These are phyloP conservation scores for Colletotrichum sp. DNA, from an alignment of 2,329 filamentous ascomycete genomes.

Conservation along the genomic window DNA sequence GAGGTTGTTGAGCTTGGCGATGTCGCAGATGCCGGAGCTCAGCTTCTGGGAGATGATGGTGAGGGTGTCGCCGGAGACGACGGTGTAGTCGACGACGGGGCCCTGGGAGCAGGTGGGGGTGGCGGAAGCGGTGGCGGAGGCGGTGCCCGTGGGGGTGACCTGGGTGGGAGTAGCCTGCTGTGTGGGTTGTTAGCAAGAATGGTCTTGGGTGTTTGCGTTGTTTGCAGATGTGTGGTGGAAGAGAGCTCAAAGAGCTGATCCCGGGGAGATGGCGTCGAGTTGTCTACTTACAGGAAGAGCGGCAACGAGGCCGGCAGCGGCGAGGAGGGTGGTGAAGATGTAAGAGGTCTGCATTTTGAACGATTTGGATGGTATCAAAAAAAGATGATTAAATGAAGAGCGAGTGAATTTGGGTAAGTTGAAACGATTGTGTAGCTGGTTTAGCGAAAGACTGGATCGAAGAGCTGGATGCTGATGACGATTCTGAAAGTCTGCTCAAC, in stretches of 20 bases:
- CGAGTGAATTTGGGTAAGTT: neutral
- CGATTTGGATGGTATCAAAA: neutral
- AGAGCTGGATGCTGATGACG: conserved; percentile 1
- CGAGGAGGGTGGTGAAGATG: conserved; percentile 5
- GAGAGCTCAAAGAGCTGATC: neutral
- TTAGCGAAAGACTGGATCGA: conserved; percentile 5
- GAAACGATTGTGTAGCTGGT: neutral
- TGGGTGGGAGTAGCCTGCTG: neutral
- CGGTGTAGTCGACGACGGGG: neutral
- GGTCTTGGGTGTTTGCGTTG: neutral
- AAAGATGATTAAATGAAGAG: neutral
- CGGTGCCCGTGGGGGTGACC: neutral
- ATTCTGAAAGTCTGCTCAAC: no score
- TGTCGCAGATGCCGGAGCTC: conserved; percentile 18
- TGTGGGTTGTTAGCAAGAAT: neutral
- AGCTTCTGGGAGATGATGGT: neutral
- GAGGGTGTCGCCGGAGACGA: neutral
- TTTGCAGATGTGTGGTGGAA: neutral
- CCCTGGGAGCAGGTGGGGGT: conserved; percentile 2
- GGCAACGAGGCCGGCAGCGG: neutral
- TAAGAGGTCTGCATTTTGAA: conserved; percentile 9
- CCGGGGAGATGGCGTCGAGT: neutral
- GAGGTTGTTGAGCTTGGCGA: neutral
- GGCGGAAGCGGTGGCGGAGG: neutral
- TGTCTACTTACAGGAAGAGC: neutral